Evolutionary conservation across 1,284 basidiomycete genomes (phyloP).

Genomic region (Ustilago vetiveriae): DNA sequence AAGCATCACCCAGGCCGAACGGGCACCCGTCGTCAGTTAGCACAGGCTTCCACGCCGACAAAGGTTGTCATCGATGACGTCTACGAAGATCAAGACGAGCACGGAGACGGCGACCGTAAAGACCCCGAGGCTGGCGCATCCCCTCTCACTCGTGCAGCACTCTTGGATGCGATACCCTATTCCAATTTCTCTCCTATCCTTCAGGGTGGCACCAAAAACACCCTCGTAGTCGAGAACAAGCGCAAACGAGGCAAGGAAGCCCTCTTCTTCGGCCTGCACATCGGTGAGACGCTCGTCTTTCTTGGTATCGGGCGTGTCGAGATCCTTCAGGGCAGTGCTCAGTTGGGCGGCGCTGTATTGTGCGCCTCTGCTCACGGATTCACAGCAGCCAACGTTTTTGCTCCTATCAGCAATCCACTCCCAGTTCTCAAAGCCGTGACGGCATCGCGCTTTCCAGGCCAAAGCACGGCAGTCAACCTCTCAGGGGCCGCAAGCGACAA

Average conservation of each 20-base stretch:
- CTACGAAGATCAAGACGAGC: neutral
- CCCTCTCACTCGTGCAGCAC: slow-evolving; percentile 9
- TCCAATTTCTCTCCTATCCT: slow-evolving; percentile 21
- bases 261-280: slow-evolving; percentile 25
- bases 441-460: slow-evolving; percentile 4
- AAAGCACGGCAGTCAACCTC: neutral
- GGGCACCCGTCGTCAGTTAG: slow-evolving; percentile 4
- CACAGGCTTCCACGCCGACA: neutral
- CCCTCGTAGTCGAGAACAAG: slow-evolving; percentile 18
- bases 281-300: slow-evolving; percentile 28
- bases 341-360: slow-evolving; percentile 33
- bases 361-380: slow-evolving; percentile 12
- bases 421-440: slow-evolving; percentile 27
- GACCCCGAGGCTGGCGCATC: neutral
- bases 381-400: slow-evolving; percentile 22
- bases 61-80: slow-evolving; percentile 2
- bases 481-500: neutral
- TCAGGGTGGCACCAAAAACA: slow-evolving; percentile 9
- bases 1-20: slow-evolving; percentile 2
- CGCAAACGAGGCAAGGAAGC: slow-evolving; percentile 31
- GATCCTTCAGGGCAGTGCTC: slow-evolving; percentile 26
- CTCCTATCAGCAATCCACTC: slow-evolving; percentile 34
- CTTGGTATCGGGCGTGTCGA: slow-evolving; percentile 29
- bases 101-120: neutral
- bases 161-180: slow-evolving; percentile 35